Evolutionary conservation across 306 rosid genomes (phyloP).

Genomic region (Trifolium repens): DNA sequence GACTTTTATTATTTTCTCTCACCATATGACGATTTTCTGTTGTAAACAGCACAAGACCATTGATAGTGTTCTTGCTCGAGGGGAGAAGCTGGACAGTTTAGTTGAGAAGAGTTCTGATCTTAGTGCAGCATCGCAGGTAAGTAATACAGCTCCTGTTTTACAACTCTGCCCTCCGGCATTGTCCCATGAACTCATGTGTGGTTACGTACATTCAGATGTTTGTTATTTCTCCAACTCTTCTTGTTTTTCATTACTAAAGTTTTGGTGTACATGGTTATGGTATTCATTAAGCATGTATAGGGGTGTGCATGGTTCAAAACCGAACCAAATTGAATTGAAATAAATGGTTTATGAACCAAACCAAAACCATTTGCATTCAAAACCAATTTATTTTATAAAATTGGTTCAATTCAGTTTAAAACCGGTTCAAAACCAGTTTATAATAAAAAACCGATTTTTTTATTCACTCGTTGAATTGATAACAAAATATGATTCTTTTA

Average conservation of each 20-base stretch:
- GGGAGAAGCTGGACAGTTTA: slow-evolving; percentile 95
- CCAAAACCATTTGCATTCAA: too few relatives aligned
- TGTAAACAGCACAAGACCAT: slow-evolving; percentile 87
- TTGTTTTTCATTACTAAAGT: slow-evolving; percentile 9
- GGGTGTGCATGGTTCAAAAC: too few relatives aligned
- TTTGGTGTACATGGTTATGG: slow-evolving; percentile 7
- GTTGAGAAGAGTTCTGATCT: slow-evolving; percentile 99
- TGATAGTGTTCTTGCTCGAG: slow-evolving; percentile 97
- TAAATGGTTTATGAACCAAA: too few relatives aligned
- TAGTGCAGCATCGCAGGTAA: slow-evolving; percentile 96
- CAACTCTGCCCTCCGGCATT: slow-evolving; percentile 22
- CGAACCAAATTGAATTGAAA: too few relatives aligned
- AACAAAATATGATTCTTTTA: too few relatives aligned
- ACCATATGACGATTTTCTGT: slow-evolving; percentile 33
- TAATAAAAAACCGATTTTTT: too few relatives aligned
- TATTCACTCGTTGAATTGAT: too few relatives aligned
- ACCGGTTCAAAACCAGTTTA: too few relatives aligned
- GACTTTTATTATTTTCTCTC: slow-evolving; percentile 29
- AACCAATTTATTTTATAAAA: too few relatives aligned
- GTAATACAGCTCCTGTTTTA: slow-evolving; percentile 17
- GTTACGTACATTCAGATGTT: not conserved
- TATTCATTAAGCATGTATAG: not conserved
- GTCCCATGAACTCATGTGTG: not conserved
- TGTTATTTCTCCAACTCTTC: slow-evolving; percentile 9
- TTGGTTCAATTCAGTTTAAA: too few relatives aligned